These are phyloP conservation scores for Tuber borchii DNA, from an alignment of 495 filamentous ascomycete genomes.

Conservation along the genomic window DNA sequence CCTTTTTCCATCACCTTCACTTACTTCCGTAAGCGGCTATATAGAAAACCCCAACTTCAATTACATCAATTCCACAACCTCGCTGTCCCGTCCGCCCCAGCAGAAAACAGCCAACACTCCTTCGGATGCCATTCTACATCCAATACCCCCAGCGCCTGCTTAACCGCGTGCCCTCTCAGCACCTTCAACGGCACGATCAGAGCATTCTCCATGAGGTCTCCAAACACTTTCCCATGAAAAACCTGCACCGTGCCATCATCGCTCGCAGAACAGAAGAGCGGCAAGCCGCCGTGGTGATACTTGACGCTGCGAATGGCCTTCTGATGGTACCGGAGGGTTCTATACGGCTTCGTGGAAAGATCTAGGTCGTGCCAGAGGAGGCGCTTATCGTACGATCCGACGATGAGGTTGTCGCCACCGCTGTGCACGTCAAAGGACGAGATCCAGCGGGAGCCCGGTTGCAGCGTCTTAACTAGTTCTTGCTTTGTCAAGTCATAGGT, in stretches of 20 bases:
- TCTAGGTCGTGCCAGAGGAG: slow-evolving; percentile 97
- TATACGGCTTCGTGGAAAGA: slow-evolving; percentile 80
- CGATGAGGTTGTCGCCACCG: slow-evolving; percentile 84
- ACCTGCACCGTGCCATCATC: slow-evolving; percentile 93
- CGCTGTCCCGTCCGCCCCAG: slow-evolving; percentile 86
- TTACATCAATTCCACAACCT: slow-evolving; percentile 56
- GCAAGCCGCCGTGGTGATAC: slow-evolving; percentile 76
- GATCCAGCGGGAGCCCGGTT: slow-evolving; percentile 92
- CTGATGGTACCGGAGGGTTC: slow-evolving; percentile 86
- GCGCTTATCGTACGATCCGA: slow-evolving; percentile 86
- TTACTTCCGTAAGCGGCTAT: neutral
- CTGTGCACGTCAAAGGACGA: slow-evolving; percentile 89
- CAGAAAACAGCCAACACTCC: slow-evolving; percentile 88
- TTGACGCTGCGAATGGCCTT: slow-evolving; percentile 82
- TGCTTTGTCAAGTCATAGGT: slow-evolving; percentile 87
- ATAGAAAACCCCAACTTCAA: neutral
- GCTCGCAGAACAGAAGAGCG: slow-evolving; percentile 84
- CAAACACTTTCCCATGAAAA: slow-evolving; percentile 91
- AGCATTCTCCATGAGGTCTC: slow-evolving; percentile 89
- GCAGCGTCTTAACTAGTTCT: slow-evolving; percentile 79
- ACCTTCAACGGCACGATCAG: slow-evolving; percentile 94
- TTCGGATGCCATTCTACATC: slow-evolving; percentile 91
- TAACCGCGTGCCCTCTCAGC: slow-evolving; percentile 78
- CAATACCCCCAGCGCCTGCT: slow-evolving; percentile 74
- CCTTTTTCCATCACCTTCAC: neutral